phyloP scores from a whole-genome alignment of 306 rosid species.

The barrel medic (Medicago truncatula) region DNA sequence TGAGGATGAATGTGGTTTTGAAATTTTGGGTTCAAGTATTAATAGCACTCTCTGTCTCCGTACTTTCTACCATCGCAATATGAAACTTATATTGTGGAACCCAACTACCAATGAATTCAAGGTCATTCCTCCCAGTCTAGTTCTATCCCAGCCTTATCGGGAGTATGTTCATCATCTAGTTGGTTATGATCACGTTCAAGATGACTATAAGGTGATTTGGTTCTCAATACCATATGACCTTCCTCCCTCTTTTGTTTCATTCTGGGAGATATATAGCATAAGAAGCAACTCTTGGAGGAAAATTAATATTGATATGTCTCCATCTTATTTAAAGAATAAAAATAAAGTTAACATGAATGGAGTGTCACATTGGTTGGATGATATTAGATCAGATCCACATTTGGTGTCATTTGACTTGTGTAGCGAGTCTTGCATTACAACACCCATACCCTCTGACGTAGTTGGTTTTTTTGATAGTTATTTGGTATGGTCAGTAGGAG shows the following conservation, averaged over 20 bases:
- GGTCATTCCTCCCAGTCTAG: background rate
- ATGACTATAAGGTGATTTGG: background rate
- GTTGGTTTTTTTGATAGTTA: background rate
- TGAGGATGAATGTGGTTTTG: background rate
- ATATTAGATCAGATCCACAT: background rate
- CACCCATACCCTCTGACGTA: background rate
- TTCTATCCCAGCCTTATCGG: background rate
- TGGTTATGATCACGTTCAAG: background rate
- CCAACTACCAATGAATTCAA: background rate
- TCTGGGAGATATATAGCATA: background rate
- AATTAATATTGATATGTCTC: background rate
- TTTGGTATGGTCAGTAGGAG: no score
- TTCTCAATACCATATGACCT: background rate
- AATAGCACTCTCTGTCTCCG: background rate
- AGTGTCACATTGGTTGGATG: background rate
- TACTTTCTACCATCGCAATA: background rate
- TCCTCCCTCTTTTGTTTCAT: background rate
- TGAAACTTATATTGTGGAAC: background rate
- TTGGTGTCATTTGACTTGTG: background rate
- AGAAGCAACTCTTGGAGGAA: slow-evolving; percentile 3
- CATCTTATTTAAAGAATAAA: background rate
- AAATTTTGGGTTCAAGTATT: background rate
- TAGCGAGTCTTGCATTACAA: background rate
- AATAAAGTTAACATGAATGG: background rate
- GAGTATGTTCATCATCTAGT: background rate